These are phyloP conservation scores for Lentinula novae-zelandiae DNA, from an alignment of 1,284 basidiomycete genomes.

Conservation along the genomic window DNA sequence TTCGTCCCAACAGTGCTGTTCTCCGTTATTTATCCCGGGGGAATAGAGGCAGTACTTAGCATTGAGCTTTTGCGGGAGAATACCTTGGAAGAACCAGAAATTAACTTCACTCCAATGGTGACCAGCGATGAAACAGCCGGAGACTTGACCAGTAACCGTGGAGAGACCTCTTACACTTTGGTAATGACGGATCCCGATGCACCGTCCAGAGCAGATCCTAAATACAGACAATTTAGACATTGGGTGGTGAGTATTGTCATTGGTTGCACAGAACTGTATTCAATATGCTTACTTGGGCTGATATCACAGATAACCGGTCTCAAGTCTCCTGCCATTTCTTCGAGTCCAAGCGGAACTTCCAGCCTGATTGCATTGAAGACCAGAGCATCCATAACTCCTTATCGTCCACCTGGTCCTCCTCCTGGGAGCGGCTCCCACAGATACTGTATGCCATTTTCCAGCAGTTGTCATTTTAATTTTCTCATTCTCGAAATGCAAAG, in stretches of 20 bases:
- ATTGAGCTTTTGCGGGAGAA: conserved; percentile 44
- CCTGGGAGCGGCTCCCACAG: conserved; percentile 54
- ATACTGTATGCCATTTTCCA: conserved; percentile 42
- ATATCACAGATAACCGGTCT: conserved; percentile 51
- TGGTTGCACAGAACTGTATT: background rate
- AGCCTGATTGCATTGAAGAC: conserved; percentile 40
- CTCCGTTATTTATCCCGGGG: conserved; percentile 47
- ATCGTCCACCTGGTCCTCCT: conserved; percentile 54
- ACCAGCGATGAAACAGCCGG: conserved; percentile 28
- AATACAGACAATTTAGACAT: conserved; percentile 57
- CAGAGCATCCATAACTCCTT: conserved; percentile 49
- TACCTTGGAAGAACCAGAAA: conserved; percentile 48
- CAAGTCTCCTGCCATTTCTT: conserved; percentile 36
- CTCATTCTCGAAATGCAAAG: conserved; percentile 24
- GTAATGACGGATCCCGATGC: conserved; percentile 71
- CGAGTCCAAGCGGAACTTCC: conserved; percentile 28
- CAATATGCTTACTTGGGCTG: background rate
- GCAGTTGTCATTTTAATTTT: background rate
- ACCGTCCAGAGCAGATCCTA: conserved; percentile 51
- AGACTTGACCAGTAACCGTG: conserved; percentile 16
- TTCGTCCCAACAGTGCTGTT: conserved; percentile 53
- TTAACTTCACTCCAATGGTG: conserved; percentile 46
- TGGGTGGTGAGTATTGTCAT: conserved; percentile 50
- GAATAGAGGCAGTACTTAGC: conserved; percentile 46
- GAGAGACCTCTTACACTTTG: conserved; percentile 46